Base-by-base conservation (phyloP, 352 stramenopile species). In the Pythium apleroticum region DNA sequence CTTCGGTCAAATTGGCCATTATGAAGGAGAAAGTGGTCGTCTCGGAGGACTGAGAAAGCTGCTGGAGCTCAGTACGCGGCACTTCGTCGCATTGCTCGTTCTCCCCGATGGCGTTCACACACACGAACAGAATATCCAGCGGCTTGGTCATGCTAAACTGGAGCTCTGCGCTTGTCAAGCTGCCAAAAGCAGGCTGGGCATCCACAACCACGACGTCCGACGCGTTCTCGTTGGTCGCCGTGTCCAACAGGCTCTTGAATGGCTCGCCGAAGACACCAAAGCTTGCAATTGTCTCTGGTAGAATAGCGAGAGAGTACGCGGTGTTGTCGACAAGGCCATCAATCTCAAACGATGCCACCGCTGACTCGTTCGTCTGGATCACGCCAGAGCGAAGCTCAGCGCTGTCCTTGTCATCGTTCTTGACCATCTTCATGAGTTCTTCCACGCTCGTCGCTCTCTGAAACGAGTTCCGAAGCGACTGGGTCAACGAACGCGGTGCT, bases 221-320 rank as follows among this genome's bases (percentile, higher is more conserved):
- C 0, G 86, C 86, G 14, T 88, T 85, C 48, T 88, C 76, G 50
- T 95, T 86, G 2, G 84, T 92, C 3, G 65, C 30, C 11, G 69
- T 71, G 35, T 93, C 84, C 1, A 91, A 30, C 7, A 86, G 28
- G 0, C 71, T 66, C 20, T 66, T 57, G 28, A 78, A 90, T 2
- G 75, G 70, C 5, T 64, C 49, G 1, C 82, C 79, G 35, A 89
- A 89, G 15, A 93, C 71, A 3, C 86, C 84, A 60, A 78, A 72
- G 46, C 86, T 95, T 5, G 58, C 62, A 19, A 72, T 72, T 0
- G 86, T 93, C 33, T 95, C 84, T 2, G 84, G 69, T 30, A 95
- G 65, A 11, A 95, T 35, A 25, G 71, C 69, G 41, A 95, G 65
- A 17, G 65, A 65, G 55, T 93, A 92, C 15, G 66, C 39, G 0